Evolutionary conservation across 257 asterid genomes (phyloP), one percentile per base, ranked within the genome.

Genomic region (Solanum raphanifolium): DNA sequence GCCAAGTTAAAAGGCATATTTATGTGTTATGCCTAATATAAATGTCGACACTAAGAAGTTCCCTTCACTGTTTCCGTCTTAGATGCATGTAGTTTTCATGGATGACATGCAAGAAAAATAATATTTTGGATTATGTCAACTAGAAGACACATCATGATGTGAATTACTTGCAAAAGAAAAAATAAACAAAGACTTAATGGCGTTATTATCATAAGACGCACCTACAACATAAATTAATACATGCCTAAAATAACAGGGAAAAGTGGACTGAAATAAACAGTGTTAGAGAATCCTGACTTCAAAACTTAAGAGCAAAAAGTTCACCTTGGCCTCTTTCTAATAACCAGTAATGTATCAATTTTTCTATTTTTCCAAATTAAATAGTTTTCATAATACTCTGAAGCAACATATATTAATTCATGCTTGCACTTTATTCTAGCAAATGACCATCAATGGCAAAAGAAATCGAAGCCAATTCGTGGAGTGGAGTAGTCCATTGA

Each of bases 401-500:
- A 55, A 46, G 66, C 66, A 43, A 79, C 39, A 60, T 79, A 16
- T 43, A 60, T 27, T 16, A 81, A 46, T 9, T 23, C 71, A n/a
- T 38, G 68, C 85, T 43, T 43, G 68, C 66, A 27, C 85, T 46
- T 81, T 46, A 46, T 81, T 81, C 85, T 29, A 27, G 39, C 12
- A 35, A 31, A 9, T 10, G 25, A 65, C 13, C 55, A 84, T 94
- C 92, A 95, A 25, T 89, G 92, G 83, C 98, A 95, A 86, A 96
- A 96, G 94, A 91, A 94, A 88, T 91, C 89, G 8, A 94, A 93
- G 66, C 94, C 32, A 27, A 93, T 46, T 0, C 48, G 86, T 18
- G 99, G 99, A 27, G 94, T 92, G 52, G 98, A 91, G 87, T 94
- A 93, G n/a, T 89, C 90, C 21, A 78, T 88, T 20, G 98, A 95